Base-by-base conservation (phyloP, 805 yeast genomes). In the Phaffomyces thermotolerans region DNA sequence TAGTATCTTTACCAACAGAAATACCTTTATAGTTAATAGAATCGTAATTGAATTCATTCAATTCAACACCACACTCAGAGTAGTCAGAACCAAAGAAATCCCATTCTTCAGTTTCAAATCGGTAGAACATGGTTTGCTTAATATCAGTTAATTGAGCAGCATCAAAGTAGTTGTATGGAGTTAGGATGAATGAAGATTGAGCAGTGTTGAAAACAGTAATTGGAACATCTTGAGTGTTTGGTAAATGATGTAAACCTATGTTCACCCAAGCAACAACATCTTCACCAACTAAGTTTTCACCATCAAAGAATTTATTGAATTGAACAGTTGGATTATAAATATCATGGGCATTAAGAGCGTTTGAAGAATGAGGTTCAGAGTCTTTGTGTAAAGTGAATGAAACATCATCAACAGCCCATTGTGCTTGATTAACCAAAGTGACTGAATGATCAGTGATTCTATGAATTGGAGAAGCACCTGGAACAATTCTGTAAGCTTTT, bases 201-300 rank as follows among this genome's bases (percentile, higher is more conserved):
- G 62, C 63, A 29, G 62, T 56, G 37, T 46, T 51, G 50, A 50
- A 58, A 25, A 58, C 47, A 10, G 63, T 58, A 35, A 50, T 54
- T 47, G 63, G 63, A 33, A 58, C 54, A 48, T 58, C 63, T 32
- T 58, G 58, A 18, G 60, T 53, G 42, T 53, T 57, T 47, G 63
- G 63, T 39, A 58, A 48, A 42, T 58, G 63, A 35, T 58, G 63
- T 15, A 58, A 39, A 29, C 56, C 63, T 34, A 58, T 37, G 44
- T 54, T 58, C 36, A 57, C 47, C 63, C 63, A 58, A 15, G 51
- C 52, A 15, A 58, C 63, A 18, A 58, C 36, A 41, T 58, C 63
- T 41, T 53, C 60, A 34, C 60, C 60, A 31, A 40, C 54, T 24
- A 57, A 31, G 35, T 38, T 47, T 36, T 57, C 63, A 38, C 52